These are phyloP conservation scores for Podila verticillata DNA, from an alignment of 192 early-diverging fungal genomes.

Conservation along the genomic window DNA sequence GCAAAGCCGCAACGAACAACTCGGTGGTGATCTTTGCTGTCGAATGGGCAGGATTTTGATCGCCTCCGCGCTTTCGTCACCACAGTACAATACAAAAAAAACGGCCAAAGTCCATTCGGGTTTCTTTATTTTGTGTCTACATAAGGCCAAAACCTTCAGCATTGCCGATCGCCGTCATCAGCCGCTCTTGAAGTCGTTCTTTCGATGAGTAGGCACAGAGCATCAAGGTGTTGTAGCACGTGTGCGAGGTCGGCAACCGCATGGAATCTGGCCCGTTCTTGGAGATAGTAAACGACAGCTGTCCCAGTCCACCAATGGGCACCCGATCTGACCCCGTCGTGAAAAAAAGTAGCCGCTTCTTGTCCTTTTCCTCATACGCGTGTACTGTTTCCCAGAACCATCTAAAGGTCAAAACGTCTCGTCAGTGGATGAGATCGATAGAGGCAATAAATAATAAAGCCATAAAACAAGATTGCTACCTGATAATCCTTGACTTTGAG, in stretches of 20 bases:
- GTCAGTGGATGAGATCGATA: not conserved
- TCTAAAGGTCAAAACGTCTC: slow-evolving; percentile 22
- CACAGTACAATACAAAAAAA: no score
- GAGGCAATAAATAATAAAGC: not conserved
- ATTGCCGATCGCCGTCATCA: slow-evolving; percentile 84
- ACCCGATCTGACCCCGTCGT: slow-evolving; percentile 92
- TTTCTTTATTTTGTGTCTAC: slow-evolving; percentile 29
- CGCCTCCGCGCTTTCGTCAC: no score
- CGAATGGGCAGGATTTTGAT: slow-evolving; percentile 63
- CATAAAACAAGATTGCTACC: slow-evolving; percentile 35
- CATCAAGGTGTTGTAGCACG: slow-evolving; percentile 92
- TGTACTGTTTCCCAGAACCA: slow-evolving; percentile 91
- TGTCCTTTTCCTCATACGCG: slow-evolving; percentile 82
- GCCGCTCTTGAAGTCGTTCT: slow-evolving; percentile 79
- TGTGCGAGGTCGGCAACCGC: slow-evolving; percentile 91
- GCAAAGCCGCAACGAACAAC: not conserved
- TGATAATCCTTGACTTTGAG: slow-evolving; percentile 68
- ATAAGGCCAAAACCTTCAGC: slow-evolving; percentile 86
- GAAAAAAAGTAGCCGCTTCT: slow-evolving; percentile 90
- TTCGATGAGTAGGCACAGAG: slow-evolving; percentile 84
- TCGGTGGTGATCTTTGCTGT: slow-evolving; percentile 47
- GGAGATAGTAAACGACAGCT: slow-evolving; percentile 86
- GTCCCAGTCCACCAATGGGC: slow-evolving; percentile 86
- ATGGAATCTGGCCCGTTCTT: slow-evolving; percentile 88
- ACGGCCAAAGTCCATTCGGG: no score